A percentile compares a stretch with the other conserved stretches of the same genome.
These are phyloP conservation scores for Pythium sukuiense DNA, from an alignment of 352 stramenopile genomes.

Conservation along the genomic window DNA sequence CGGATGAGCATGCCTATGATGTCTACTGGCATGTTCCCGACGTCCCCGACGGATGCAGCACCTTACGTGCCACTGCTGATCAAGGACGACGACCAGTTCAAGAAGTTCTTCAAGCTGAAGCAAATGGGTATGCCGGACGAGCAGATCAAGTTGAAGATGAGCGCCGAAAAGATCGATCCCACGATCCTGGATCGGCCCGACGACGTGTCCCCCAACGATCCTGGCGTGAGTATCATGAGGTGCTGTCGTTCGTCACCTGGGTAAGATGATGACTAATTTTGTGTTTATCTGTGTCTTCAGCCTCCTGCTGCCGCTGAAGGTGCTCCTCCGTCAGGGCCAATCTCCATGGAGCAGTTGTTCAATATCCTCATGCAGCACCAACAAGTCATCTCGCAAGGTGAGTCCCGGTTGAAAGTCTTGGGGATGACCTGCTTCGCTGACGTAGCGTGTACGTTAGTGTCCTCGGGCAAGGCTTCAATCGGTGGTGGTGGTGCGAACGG, in stretches of 20 bases:
- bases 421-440: too few relatives aligned
- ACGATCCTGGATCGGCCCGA: conserved; percentile 67
- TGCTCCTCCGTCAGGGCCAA: conserved; percentile 31
- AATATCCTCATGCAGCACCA: conserved; percentile 89
- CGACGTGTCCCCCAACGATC: conserved; percentile 77
- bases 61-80: conserved; percentile 73
- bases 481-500: conserved; percentile 22
- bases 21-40: conserved; percentile 23
- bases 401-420: neutral
- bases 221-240: conserved; percentile 50
- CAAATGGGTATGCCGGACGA: conserved; percentile 83
- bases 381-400: conserved; percentile 85
- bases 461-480: conserved; percentile 31
- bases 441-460: conserved; percentile 33
- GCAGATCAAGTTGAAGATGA: conserved; percentile 86
- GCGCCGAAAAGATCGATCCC: conserved; percentile 60
- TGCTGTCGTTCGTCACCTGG: neutral
- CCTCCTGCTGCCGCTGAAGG: conserved; percentile 33
- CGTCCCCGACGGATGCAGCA: conserved; percentile 7
- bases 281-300: conserved; percentile 27
- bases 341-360: conserved; percentile 88
- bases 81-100: conserved; percentile 69
- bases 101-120: conserved; percentile 84
- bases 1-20: conserved; percentile 38
- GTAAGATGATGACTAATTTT: neutral